These are phyloP conservation scores for Kodamaea nitidulidarum DNA, from an alignment of 805 yeast species.

Conservation along the genomic window DNA sequence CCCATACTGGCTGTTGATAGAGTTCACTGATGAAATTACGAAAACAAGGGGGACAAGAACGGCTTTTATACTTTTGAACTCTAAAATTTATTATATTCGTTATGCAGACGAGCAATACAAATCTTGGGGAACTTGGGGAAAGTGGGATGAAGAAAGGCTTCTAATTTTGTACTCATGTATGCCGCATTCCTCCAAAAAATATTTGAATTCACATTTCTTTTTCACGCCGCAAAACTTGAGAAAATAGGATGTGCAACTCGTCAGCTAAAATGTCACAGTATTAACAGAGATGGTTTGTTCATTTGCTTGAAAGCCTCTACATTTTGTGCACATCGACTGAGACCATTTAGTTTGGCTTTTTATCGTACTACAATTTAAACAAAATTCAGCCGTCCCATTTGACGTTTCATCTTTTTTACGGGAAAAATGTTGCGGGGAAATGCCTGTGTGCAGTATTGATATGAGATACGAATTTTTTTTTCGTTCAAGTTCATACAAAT, in stretches of 20 bases:
- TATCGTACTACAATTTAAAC: too few relatives aligned
- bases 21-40: background rate
- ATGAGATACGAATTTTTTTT: too few relatives aligned
- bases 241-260: too few relatives aligned
- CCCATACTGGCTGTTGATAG: slow-evolving; percentile 25
- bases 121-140: slow-evolving; percentile 4
- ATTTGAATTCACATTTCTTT: background rate
- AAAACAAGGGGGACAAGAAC: background rate
- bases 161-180: background rate
- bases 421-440: slow-evolving; percentile 7
- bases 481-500: too few relatives aligned
- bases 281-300: too few relatives aligned
- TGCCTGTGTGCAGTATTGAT: background rate
- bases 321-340: too few relatives aligned
- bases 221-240: background rate
- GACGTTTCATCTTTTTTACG: background rate
- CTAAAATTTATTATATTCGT: background rate
- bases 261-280: too few relatives aligned
- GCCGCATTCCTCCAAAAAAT: too few relatives aligned
- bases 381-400: slow-evolving; percentile 1
- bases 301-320: too few relatives aligned
- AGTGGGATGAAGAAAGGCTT: background rate
- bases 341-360: too few relatives aligned
- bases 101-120: background rate
- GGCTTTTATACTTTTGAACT: slow-evolving; percentile 1